These are phyloP conservation scores for Blumeriella jaapii DNA, from an alignment of 2,329 filamentous ascomycete genomes.

Conservation along the genomic window DNA sequence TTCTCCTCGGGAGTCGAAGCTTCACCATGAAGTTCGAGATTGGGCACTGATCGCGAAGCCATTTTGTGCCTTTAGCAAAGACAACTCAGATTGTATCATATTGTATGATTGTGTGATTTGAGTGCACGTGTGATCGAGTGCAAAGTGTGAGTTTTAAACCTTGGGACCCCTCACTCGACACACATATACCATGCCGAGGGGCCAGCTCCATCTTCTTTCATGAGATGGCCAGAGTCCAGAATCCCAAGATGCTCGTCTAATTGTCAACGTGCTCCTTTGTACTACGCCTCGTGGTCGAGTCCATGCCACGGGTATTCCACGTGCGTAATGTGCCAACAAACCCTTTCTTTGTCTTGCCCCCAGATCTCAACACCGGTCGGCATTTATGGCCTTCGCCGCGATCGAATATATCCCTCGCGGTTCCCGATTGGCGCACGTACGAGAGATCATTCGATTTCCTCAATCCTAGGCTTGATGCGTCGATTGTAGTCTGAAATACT, in stretches of 20 bases:
- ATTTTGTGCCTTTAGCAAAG: background rate
- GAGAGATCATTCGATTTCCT: constrained; percentile 45
- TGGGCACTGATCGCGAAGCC: background rate
- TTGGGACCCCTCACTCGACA: no score
- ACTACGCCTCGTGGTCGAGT: background rate
- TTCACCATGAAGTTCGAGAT: background rate
- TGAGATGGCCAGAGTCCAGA: background rate
- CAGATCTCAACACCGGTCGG: background rate
- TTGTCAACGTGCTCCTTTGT: background rate
- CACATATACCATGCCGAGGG: no score
- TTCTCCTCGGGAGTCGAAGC: no score
- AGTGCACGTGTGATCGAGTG: no score
- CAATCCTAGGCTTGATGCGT: constrained; percentile 35
- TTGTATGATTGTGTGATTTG: no score
- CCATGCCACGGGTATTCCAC: background rate
- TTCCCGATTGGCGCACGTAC: background rate
- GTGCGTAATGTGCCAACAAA: background rate
- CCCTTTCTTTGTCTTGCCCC: background rate
- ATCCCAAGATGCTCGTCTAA: background rate
- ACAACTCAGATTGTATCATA: no score
- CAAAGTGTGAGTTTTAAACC: no score
- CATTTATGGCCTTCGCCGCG: no score
- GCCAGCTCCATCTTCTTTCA: no score
- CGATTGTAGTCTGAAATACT: constrained; percentile 5
- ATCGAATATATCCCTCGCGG: no score